These are phyloP conservation scores for Coniochaeta pulveracea DNA, from an alignment of 2,329 filamentous ascomycete species.

Conservation along the genomic window DNA sequence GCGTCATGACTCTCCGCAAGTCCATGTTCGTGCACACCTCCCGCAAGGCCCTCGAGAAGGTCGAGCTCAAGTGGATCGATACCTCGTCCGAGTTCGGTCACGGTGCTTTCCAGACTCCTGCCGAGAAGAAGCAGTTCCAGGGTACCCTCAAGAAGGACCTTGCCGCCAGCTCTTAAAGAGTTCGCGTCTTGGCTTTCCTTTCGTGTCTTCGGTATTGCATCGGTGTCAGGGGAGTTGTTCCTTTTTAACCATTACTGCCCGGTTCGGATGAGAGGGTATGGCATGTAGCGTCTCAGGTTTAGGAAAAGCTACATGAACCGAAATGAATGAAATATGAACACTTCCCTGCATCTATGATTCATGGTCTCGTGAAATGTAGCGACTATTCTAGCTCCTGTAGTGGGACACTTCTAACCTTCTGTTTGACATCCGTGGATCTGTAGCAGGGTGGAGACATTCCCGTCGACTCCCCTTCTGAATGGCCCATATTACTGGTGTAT, in stretches of 20 bases:
- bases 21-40: constrained; percentile 97
- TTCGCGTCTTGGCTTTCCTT: constrained; percentile 12
- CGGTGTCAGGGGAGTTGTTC: constrained; percentile 33
- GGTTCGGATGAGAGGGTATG: constrained; percentile 12
- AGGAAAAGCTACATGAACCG: constrained; percentile 15
- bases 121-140: constrained; percentile 96
- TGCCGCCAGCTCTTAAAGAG: constrained; percentile 30
- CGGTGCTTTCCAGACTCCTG: constrained; percentile 96
- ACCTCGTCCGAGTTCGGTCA: constrained; percentile 99
- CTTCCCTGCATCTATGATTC: not conserved
- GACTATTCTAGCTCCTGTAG: not conserved
- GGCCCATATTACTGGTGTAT: no score
- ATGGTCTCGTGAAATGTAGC: not conserved
- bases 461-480: no score
- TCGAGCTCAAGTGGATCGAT: constrained; percentile 99
- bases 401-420: no score
- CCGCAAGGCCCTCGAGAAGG: constrained; percentile 94
- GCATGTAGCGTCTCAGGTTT: constrained; percentile 15
- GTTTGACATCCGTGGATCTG: no score
- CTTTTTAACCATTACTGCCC: constrained; percentile 13
- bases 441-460: no score
- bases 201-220: constrained; percentile 36
- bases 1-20: constrained; percentile 97
- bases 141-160: constrained; percentile 99
- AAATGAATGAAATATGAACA: constrained; percentile 12